These are phyloP conservation scores for Aspergillus phoenicis DNA, from an alignment of 2,329 filamentous ascomycete genomes.

Conservation along the genomic window DNA sequence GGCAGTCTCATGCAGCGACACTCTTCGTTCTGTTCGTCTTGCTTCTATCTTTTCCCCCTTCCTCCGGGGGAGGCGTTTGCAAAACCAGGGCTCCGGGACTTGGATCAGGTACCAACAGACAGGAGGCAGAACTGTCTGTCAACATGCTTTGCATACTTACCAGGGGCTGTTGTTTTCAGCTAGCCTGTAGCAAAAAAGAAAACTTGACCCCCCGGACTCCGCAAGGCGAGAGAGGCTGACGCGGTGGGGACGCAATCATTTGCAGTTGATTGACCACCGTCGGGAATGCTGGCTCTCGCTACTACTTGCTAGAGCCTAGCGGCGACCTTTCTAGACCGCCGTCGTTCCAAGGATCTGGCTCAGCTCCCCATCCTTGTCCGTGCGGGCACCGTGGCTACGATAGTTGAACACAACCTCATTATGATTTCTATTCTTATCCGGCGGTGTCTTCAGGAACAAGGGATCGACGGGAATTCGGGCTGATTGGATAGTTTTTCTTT, in stretches of 20 bases:
- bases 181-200: background rate
- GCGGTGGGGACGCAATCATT: constrained; percentile 9
- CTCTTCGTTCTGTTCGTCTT: background rate
- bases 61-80: background rate
- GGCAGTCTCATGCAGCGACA: constrained; percentile 2
- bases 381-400: constrained; percentile 15
- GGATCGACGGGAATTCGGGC: constrained; percentile 7
- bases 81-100: background rate
- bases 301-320: constrained; percentile 8
- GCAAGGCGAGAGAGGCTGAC: constrained; percentile 8
- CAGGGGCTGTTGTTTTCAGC: background rate
- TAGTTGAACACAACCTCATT: constrained; percentile 5
- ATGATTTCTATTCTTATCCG: constrained; percentile 11
- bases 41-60: background rate
- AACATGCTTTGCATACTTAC: background rate
- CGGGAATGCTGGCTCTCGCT: constrained; percentile 3
- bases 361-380: constrained; percentile 13
- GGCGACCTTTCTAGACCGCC: constrained; percentile 21
- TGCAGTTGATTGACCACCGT: constrained; percentile 5
- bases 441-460: constrained; percentile 8
- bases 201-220: background rate
- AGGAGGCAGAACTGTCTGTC: background rate
- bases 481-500: background rate
- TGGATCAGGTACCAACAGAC: background rate
- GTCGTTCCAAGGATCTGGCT: constrained; percentile 24